Evolutionary conservation across 2,329 filamentous ascomycete genomes (phyloP), one percentile per base, ranked within the genome.

Genomic region (Macroventuria anomochaeta): DNA sequence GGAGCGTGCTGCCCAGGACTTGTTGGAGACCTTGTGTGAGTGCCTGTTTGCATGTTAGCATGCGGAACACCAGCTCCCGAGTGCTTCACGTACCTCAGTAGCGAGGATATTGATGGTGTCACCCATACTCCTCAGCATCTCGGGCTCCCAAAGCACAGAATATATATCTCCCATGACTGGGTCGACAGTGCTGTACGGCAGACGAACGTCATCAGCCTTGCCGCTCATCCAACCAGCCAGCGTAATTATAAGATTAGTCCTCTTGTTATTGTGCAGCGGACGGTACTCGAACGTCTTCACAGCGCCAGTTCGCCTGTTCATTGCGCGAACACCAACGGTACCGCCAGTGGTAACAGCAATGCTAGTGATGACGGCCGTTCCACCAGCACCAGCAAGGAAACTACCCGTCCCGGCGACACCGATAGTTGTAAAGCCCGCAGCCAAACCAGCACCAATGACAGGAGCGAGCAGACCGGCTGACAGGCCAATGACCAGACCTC

Each of bases 141-240:
- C 95, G 3, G 95, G 96, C 75, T 99, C 95, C 93, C 95, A 99
- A 53, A 96, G 81, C 10, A 99, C 88, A 0, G 93, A 97, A 77
- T 99, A 99, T 13, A 99, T 87, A 71, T 99, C 95, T 11, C 95
- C 95, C 95, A 99, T 99, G 59, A 97, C 85, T 0, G 96, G 91
- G 73, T 99, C 93, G 6, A 99, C 89, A 0, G 96, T 99, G 78
- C 92, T 97, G 76, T 90, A 99, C 7, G 95, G 95, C 68, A 99
- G 77, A 55, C 95, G 90, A 42, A 99, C 93, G 73, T 99, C 95
- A 76, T 99, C 95, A 46, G 96, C 88, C 71, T 96, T 97, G 67
- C 96, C 95, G 33, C 91, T 97, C 89, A 99, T 96, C 95, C 95
- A 99, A 3, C 95, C 95, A 0, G 93, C 92, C 25, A 99, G 86